Evolutionary conservation across 176 grass and related monocot genomes (phyloP).

Genomic region (Bromus sterilis): DNA sequence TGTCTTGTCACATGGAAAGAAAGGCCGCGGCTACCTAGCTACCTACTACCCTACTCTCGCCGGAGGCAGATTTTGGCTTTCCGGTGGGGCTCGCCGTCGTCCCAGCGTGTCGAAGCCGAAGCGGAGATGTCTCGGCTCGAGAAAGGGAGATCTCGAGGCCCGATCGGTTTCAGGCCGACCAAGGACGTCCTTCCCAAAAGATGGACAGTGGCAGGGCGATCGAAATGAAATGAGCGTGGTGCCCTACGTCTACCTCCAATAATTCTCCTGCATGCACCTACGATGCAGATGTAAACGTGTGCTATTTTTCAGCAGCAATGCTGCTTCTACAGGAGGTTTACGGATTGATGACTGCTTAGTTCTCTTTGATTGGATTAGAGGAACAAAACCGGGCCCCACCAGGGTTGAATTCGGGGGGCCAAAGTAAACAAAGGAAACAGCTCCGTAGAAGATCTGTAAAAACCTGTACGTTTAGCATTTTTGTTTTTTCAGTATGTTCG

Average conservation of each 20-base stretch:
- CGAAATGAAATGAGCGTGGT: not conserved
- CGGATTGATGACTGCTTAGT: no score
- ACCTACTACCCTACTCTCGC: not conserved
- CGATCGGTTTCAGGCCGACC: conserved; percentile 8
- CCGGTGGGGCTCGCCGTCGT: not conserved
- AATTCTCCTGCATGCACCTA: not conserved
- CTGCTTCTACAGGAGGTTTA: no score
- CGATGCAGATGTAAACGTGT: not conserved
- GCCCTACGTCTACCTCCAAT: not conserved
- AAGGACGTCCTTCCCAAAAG: not conserved
- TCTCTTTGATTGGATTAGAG: no score
- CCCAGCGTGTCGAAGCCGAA: conserved; percentile 10
- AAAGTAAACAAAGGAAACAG: no score
- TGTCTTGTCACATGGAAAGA: conserved; percentile 6
- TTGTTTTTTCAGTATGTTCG: no score
- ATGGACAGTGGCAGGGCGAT: not conserved
- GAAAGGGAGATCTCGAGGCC: not conserved
- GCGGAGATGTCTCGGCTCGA: not conserved
- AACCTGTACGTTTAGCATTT: no score
- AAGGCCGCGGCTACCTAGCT: not conserved
- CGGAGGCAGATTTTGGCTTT: not conserved
- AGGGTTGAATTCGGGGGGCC: no score
- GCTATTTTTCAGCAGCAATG: not conserved
- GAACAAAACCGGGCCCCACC: no score
- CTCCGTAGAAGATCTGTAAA: no score